These are phyloP conservation scores for Candida lessepsii DNA, from an alignment of 805 yeast genomes.

Conservation along the genomic window DNA sequence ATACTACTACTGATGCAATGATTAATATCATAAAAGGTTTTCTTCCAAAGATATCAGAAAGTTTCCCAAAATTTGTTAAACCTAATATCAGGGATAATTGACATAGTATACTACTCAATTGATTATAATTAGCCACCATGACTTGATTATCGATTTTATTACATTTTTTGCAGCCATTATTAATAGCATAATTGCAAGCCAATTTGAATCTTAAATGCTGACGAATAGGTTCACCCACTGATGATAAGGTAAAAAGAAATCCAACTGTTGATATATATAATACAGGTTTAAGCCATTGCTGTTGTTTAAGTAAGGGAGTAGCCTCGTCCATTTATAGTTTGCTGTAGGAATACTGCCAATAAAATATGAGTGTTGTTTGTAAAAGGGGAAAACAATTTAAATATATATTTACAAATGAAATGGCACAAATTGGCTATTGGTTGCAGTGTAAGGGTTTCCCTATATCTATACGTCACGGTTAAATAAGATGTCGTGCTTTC, in stretches of 20 bases:
- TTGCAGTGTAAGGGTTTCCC: too few relatives aligned
- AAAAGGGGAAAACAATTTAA: too few relatives aligned
- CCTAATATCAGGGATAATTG: constrained; percentile 52
- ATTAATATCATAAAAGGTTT: constrained; percentile 24
- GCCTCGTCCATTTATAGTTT: constrained; percentile 1
- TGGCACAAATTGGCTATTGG: too few relatives aligned
- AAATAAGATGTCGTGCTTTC: too few relatives aligned
- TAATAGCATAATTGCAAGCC: constrained; percentile 21
- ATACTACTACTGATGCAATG: constrained; percentile 20
- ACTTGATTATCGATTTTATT: constrained; percentile 31
- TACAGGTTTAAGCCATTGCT: constrained; percentile 5
- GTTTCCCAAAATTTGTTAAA: constrained; percentile 48
- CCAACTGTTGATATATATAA: constrained; percentile 5
- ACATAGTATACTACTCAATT: constrained; percentile 36
- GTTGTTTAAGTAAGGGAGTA: background rate
- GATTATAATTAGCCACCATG: constrained; percentile 45
- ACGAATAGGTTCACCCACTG: constrained; percentile 39
- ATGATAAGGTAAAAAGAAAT: constrained; percentile 15
- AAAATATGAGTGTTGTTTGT: too few relatives aligned
- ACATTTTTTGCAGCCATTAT: constrained; percentile 19
- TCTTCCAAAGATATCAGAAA: constrained; percentile 38
- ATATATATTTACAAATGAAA: too few relatives aligned
- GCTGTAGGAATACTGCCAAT: too few relatives aligned
- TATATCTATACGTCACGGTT: too few relatives aligned
- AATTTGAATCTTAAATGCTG: constrained; percentile 28